A percentile compares a stretch with the other conserved stretches of the same genome.
phyloP scores from a whole-genome alignment of 768 basidiomycete species.

The Boletales sp. region DNA sequence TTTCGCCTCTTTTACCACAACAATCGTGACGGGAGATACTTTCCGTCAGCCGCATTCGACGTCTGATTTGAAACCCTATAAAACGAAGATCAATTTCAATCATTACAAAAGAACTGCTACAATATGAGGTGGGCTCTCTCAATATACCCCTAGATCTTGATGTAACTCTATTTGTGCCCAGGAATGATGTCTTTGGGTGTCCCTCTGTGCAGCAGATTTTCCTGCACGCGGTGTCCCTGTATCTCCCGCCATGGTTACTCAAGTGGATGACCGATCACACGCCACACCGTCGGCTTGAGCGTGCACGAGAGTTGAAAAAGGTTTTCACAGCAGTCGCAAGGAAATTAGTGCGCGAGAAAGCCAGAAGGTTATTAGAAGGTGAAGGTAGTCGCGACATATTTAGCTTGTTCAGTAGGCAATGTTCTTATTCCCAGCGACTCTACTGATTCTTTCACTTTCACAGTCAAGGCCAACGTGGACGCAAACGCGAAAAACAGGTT shows the following conservation, averaged over 20 bases:
- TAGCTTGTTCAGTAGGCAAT: constrained; percentile 37
- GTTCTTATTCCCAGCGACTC: not conserved
- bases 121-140: constrained; percentile 11
- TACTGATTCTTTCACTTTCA: not conserved
- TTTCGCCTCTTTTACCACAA: not conserved
- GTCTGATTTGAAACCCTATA: constrained; percentile 34
- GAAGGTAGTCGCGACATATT: constrained; percentile 12
- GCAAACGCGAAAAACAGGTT: constrained; percentile 21
- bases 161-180: constrained; percentile 8
- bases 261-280: constrained; percentile 32
- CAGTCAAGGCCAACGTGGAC: constrained; percentile 30
- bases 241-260: constrained; percentile 15
- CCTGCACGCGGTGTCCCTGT: not conserved
- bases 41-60: constrained; percentile 42
- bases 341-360: constrained; percentile 6
- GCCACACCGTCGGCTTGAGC: constrained; percentile 12
- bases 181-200: constrained; percentile 17
- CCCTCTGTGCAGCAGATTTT: constrained; percentile 17
- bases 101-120: constrained; percentile 8
- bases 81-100: constrained; percentile 9
- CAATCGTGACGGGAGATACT: too few species aligned
- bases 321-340: not conserved
- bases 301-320: constrained; percentile 1
- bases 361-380: not conserved
- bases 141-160: not conserved